Evolutionary conservation across 1,284 basidiomycete species (phyloP), one percentile per base, ranked within the genome.

Genomic region (Tilletia caries): DNA sequence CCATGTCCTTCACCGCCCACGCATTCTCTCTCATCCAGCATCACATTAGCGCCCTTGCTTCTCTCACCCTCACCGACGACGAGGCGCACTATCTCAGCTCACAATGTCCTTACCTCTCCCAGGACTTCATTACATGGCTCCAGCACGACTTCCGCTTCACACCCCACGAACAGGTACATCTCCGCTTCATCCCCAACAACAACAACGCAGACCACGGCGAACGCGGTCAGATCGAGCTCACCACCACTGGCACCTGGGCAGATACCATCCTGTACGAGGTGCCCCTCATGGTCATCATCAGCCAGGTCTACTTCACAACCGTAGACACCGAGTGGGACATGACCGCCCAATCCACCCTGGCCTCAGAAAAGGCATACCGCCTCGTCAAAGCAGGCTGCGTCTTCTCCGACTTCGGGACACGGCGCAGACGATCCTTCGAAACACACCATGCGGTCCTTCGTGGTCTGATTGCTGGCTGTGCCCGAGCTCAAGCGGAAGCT

Each of bases 261-360:
- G 93, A 97, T 74, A 89, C 92, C 6, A 97, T 98, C 71, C 85
- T 97, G 23, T 99, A 96, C 89, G 95, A 98, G 84, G 93, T 98
- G 0, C 94, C 93, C 1, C 86, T 97, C 62, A 93, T 97, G 92
- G 89, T 92, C 10, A 90, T 90, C 75, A 85, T 94, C 64, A 92
- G 92, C 84, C 89, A 93, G 85, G 87, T 88, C 32, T 91, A 91
- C 83, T 93, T 91, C 81, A 34, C 20, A 50, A 86, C 87, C 15
- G 89, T 89, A 25, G 89, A 90, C 76, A 90, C 86, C 0, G 89
- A 93, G 76, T 98, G 95, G 96, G 87, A 85, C 68, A 89, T 93
- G 72, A 88, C 91, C 10, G 89, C 89, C 0, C 93, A 96, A 84
- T 86, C 88, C 84, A 90, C 85, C 60, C 73, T 83, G 27, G 92